phyloP scores from a whole-genome alignment of 2,329 filamentous ascomycete genomes.

The Talaromyces islandicus region DNA sequence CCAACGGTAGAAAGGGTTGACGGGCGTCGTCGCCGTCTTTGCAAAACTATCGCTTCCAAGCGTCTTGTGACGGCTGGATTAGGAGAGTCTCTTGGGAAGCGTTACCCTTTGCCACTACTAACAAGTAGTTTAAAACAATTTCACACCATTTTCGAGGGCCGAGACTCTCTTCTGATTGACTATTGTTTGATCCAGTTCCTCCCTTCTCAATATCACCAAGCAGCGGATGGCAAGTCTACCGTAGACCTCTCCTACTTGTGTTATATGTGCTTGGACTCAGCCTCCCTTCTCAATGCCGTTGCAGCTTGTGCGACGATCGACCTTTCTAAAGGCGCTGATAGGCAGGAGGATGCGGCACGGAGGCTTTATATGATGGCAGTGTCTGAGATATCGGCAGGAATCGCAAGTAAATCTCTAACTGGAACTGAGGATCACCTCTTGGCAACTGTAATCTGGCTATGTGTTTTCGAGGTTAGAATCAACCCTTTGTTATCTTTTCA shows the following conservation, averaged over 20 bases:
- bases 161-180: not conserved
- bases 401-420: not conserved
- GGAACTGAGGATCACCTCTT: constrained; percentile 7
- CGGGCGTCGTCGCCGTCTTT: constrained; percentile 1
- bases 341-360: not conserved
- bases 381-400: constrained; percentile 4
- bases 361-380: constrained; percentile 6
- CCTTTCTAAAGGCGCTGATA: not conserved
- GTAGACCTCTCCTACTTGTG: constrained; percentile 7
- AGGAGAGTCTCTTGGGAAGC: not conserved
- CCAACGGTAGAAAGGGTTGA: not conserved
- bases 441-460: constrained; percentile 7
- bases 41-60: not conserved
- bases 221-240: constrained; percentile 3
- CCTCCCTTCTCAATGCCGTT: constrained; percentile 5
- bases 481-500: not conserved
- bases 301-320: constrained; percentile 4
- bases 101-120: not conserved
- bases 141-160: not conserved
- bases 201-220: constrained; percentile 8
- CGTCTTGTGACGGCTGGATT: not conserved
- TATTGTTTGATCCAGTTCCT: constrained; percentile 5
- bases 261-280: constrained; percentile 8
- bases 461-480: constrained; percentile 5
- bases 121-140: not conserved